Conservation (phyloP, 2,329 filamentous ascomycete species). For the Nigrospora osmanthi region DNA sequence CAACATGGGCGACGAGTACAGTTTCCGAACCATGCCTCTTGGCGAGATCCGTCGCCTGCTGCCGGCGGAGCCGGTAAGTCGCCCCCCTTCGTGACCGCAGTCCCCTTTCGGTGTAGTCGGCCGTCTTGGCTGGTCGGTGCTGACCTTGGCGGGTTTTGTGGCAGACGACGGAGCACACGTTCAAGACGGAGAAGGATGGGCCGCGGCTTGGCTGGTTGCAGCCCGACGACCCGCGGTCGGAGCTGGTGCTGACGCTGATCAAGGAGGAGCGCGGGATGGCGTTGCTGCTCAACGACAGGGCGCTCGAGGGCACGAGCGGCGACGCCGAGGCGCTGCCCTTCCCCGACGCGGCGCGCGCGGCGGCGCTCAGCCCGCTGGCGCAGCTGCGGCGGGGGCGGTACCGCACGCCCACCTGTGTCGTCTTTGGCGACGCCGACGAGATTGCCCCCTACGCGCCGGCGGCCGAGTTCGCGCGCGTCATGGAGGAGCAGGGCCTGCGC, state of each 20-base stretch:
- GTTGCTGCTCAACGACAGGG: constrained; percentile 9
- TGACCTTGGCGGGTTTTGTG: no score
- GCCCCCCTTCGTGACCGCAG: neutral
- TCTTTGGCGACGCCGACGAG: constrained; percentile 12
- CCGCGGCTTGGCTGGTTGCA: constrained; percentile 10
- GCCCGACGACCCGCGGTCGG: constrained; percentile 9
- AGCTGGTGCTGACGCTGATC: constrained; percentile 10
- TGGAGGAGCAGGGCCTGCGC: neutral
- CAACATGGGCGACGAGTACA: neutral
- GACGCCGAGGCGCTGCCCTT: neutral
- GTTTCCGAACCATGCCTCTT: neutral
- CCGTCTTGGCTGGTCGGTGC: no score
- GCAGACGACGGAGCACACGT: constrained; percentile 3
- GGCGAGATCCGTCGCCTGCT: neutral
- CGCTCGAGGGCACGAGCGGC: constrained; percentile 1
- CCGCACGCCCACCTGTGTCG: constrained; percentile 9
- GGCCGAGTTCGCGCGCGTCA: neutral
- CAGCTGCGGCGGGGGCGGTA: constrained; percentile 10
- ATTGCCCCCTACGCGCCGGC: constrained; percentile 9
- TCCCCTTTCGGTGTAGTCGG: neutral
- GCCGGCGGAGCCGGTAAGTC: neutral
- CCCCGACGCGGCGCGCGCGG: constrained; percentile 5
- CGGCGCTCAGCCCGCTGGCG: constrained; percentile 9
- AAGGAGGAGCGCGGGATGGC: constrained; percentile 12
- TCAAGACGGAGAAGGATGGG: constrained; percentile 7